These are phyloP conservation scores for Anisodus tanguticus DNA, from an alignment of 257 asterid genomes.

Conservation along the genomic window DNA sequence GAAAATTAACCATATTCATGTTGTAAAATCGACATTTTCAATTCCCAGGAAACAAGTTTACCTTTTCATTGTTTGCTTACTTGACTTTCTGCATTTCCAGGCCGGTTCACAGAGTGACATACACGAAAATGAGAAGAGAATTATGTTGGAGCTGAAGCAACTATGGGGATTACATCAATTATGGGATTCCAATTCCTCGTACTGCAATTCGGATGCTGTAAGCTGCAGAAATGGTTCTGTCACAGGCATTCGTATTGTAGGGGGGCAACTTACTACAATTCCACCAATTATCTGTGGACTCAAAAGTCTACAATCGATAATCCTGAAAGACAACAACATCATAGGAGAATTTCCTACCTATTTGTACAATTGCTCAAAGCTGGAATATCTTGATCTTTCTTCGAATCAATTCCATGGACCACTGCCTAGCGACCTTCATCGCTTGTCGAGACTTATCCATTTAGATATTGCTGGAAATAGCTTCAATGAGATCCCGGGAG, in stretches of 20 bases:
- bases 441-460: neutral
- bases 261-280: neutral
- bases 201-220: neutral
- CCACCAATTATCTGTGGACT: neutral
- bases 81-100: neutral
- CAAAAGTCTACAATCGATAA: neutral
- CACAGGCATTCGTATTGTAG: neutral
- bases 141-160: neutral
- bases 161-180: neutral
- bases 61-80: neutral
- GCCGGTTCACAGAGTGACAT: neutral
- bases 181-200: neutral
- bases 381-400: neutral
- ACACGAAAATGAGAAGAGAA: neutral
- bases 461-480: neutral
- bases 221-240: conserved; percentile 8
- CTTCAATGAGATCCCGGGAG: neutral
- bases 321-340: neutral
- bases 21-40: neutral
- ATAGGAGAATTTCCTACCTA: conserved; percentile 6
- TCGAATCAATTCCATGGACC: conserved; percentile 19
- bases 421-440: neutral
- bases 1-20: neutral
- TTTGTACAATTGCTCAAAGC: conserved; percentile 3
- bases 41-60: neutral